Evolutionary conservation across 768 basidiomycete genomes (phyloP).

Genomic region (Phanerochaete sordida): DNA sequence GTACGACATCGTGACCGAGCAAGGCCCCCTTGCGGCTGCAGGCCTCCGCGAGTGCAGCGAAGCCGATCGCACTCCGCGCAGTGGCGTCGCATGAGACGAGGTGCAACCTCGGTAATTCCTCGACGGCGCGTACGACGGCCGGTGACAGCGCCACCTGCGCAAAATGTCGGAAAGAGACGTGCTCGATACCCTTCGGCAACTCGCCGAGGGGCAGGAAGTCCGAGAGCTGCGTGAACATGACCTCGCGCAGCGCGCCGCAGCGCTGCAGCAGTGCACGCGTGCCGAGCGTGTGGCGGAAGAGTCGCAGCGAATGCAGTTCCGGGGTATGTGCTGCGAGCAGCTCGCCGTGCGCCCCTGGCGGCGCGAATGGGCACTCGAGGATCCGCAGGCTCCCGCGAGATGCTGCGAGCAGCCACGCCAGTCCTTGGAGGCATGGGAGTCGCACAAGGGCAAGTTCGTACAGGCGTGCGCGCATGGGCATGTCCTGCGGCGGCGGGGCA

Average conservation of each 20-base stretch:
- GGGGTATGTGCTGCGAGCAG: slow-evolving; percentile 29
- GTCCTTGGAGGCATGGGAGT: slow-evolving; percentile 26
- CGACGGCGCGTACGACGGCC: slow-evolving; percentile 30
- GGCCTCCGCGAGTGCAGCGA: slow-evolving; percentile 18
- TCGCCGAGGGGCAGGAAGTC: slow-evolving; percentile 27
- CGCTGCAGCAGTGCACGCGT: slow-evolving; percentile 30
- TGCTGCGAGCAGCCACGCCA: slow-evolving; percentile 37
- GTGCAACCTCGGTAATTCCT: slow-evolving; percentile 30
- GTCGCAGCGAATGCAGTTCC: slow-evolving; percentile 39
- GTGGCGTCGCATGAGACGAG: slow-evolving; percentile 34
- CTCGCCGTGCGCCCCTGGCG: slow-evolving; percentile 22
- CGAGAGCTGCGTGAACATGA: slow-evolving; percentile 36
- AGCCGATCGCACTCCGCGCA: slow-evolving; percentile 20
- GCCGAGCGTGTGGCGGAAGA: slow-evolving; percentile 32
- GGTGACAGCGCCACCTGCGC: slow-evolving; percentile 21
- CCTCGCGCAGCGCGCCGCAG: slow-evolving; percentile 38
- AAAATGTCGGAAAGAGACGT: slow-evolving; percentile 35
- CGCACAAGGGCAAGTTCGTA: slow-evolving; percentile 41
- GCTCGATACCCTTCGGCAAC: slow-evolving; percentile 37
- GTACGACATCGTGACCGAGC: slow-evolving; percentile 26
- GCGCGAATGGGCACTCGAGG: slow-evolving; percentile 37
- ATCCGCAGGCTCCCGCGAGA: slow-evolving; percentile 35
- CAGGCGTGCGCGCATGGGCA: slow-evolving; percentile 22
- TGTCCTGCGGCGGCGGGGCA: slow-evolving; percentile 27
- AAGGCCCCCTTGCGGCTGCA: slow-evolving; percentile 30